Evolutionary conservation across 352 stramenopile species (phyloP), one percentile per base, ranked within the genome.

Genomic region (Globisporangium abappressorium): DNA sequence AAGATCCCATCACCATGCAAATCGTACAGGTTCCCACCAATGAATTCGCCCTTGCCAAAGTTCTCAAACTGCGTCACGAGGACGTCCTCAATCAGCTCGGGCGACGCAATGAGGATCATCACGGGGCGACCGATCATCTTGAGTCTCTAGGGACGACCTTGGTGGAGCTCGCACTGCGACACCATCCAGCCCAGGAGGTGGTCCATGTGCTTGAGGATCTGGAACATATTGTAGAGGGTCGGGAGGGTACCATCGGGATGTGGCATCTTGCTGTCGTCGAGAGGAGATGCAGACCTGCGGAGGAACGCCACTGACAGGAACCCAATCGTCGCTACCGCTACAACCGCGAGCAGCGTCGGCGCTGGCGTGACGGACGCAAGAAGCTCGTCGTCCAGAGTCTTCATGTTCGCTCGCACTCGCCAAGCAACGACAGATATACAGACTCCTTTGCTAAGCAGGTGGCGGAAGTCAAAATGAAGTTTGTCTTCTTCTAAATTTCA

Each of bases 1-100:
- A 80, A 65, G 64, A 82, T 67, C 8, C 14, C 73, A 0, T 41
- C 34, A 14, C 34, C 34, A 11, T 12, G 34, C 34, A 41, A 41
- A 14, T 41, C 34, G 9, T 8, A 8, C 34, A 41, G 34, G 34
- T 0, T 41, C 1, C 34, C 8, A 7, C 34, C 7, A 14, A 41
- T 34, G 30, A 34, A 34, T 34, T 34, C 30, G 38, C 51, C 51
- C 3, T 57, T 66, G 15, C 28, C 47, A 22, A 22, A 34, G 28
- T 41, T 57, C 47, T 57, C n/a, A 11, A 36, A 46, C 20, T 26
- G 60, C 2, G 38, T 33, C 12, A 26, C 9, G 12, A 36, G 30
- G 18, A 57, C 33, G 24, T 57, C 12, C 22, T 57, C 51, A 3
- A 57, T 22, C 24, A 57, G 33, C 24, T 57, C 24, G 51, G 51